Percentiles rank a stretch among this genome's conserved stretches.
Evolutionary conservation across 805 yeast species (phyloP).

Genomic region (Isabelozyma pseudorhagii): DNA sequence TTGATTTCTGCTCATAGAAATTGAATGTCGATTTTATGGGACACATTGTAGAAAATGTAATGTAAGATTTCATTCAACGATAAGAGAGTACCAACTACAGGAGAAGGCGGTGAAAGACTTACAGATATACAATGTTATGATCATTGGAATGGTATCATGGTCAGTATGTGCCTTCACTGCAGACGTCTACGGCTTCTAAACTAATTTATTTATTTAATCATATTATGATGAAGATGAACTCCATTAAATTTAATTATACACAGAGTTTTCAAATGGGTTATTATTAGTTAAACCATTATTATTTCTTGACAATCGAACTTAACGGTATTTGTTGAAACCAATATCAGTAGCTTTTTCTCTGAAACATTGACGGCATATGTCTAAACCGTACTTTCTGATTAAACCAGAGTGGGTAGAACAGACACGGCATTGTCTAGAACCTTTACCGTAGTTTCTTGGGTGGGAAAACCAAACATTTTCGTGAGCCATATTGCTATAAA

Average conservation of each 20-base stretch:
- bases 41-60: constrained; percentile 19
- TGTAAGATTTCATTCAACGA: too few relatives aligned
- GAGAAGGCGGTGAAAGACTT: too few relatives aligned
- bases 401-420: constrained; percentile 98
- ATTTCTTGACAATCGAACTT: constrained; percentile 31
- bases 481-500: constrained; percentile 88
- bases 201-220: constrained; percentile 1
- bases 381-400: constrained; percentile 99
- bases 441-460: constrained; percentile 99
- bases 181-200: not conserved
- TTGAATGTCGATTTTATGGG: constrained; percentile 59
- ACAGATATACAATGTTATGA: too few relatives aligned
- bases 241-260: constrained; percentile 12
- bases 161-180: not conserved
- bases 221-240: constrained; percentile 1
- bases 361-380: constrained; percentile 99
- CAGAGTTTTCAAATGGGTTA: constrained; percentile 2
- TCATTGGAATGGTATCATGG: not conserved
- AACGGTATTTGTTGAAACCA: constrained; percentile 99
- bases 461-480: constrained; percentile 99
- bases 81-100: too few relatives aligned
- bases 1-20: constrained; percentile 50
- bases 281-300: not conserved
- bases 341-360: constrained; percentile 99
- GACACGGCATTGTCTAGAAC: constrained; percentile 99